Evolutionary conservation across 2,329 filamentous ascomycete species (phyloP).

Genomic region (Neurospora sp.): DNA sequence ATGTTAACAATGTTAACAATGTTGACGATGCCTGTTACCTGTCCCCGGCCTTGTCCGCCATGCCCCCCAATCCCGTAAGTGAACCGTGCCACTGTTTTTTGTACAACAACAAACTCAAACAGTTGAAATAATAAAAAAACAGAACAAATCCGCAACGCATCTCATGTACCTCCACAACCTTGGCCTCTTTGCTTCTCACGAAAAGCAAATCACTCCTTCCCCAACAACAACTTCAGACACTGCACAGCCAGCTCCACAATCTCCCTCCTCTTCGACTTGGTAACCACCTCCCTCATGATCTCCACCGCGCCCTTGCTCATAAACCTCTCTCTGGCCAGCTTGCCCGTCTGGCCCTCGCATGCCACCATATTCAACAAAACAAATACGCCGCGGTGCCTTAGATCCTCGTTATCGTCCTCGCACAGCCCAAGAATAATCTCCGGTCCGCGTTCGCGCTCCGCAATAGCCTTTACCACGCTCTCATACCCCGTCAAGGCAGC

Average conservation of each 20-base stretch:
- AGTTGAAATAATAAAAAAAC: not conserved
- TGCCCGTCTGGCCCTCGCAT: conserved; percentile 56
- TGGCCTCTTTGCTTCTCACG: too few species aligned
- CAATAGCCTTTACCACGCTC: conserved; percentile 58
- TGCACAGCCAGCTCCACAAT: conserved; percentile 64
- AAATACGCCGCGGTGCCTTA: conserved; percentile 66
- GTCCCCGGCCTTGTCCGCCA: not conserved
- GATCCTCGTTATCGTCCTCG: conserved; percentile 57
- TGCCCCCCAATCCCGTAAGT: not conserved
- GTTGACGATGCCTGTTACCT: not conserved
- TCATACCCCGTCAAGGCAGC: conserved; percentile 77
- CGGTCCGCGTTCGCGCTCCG: conserved; percentile 63
- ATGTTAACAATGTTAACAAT: not conserved
- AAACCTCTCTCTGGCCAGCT: conserved; percentile 49
- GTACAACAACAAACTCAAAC: not conserved
- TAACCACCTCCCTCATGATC: conserved; percentile 58
- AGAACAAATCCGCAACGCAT: not conserved
- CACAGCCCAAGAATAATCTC: conserved; percentile 75
- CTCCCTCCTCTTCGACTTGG: conserved; percentile 56
- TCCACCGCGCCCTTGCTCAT: conserved; percentile 56
- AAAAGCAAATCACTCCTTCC: conserved; percentile 1
- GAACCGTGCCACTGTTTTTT: not conserved
- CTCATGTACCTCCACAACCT: not conserved
- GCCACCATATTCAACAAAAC: conserved; percentile 63
- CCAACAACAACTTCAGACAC: conserved; percentile 58